These are phyloP conservation scores for Metroxylon sagu DNA, from an alignment of 176 grass and related monocot genomes.

Conservation along the genomic window DNA sequence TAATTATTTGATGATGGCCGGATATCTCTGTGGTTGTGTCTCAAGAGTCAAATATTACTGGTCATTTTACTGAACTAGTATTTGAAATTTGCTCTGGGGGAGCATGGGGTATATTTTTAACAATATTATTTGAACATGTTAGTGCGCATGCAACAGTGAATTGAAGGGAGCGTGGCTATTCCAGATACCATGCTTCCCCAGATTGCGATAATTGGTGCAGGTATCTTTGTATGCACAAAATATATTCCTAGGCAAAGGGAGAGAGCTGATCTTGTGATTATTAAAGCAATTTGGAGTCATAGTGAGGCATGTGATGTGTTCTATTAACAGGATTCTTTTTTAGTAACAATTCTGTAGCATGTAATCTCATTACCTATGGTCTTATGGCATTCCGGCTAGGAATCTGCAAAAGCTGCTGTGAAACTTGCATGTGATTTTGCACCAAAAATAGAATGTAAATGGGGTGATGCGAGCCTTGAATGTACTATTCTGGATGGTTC, in stretches of 20 bases:
- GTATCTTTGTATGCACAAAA: constrained; percentile 81
- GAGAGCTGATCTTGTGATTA: constrained; percentile 51
- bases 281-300: constrained; percentile 87
- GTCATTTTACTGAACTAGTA: too few species aligned
- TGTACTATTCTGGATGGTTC: constrained; percentile 65
- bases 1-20: too few species aligned
- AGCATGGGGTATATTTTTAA: too few species aligned
- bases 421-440: constrained; percentile 78
- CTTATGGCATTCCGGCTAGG: constrained; percentile 28
- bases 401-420: constrained; percentile 51
- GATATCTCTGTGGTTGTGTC: too few species aligned
- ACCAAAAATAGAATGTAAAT: constrained; percentile 62
- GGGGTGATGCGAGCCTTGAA: constrained; percentile 75
- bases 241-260: constrained; percentile 86
- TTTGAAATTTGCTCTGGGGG: too few species aligned
- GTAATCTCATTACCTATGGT: neutral
- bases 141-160: too few species aligned
- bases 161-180: constrained; percentile 13
- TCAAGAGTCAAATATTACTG: too few species aligned
- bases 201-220: constrained; percentile 72
- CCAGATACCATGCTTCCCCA: constrained; percentile 26
- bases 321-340: too few species aligned
- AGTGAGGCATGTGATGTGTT: constrained; percentile 33
- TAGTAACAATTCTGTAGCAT: neutral
- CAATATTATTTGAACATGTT: too few species aligned